Evolutionary conservation across 495 filamentous ascomycete species (phyloP), one percentile per base, ranked within the genome.

Genomic region (Durotheca rogersii): DNA sequence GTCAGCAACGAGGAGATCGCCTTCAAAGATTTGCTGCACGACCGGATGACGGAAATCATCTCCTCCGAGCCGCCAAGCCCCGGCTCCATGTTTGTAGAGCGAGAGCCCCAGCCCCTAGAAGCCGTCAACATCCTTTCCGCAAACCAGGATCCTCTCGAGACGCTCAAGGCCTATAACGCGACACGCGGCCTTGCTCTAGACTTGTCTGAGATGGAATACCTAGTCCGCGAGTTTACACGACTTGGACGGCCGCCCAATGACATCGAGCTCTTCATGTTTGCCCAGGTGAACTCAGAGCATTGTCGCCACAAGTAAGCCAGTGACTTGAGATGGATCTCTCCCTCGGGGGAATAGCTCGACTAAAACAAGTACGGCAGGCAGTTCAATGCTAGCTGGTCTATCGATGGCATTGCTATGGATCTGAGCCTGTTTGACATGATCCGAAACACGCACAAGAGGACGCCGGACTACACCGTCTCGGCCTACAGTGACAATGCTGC

Each of bases 181-280:
- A 72, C 79, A 18, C 77, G 89, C 20, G 93, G 93, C 11, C 75
- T 98, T 42, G 90, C 90, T 3, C 74, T 98, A 36, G 93, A 97
- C 66, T 74, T 83, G 14, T 85, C 84, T 0, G 91, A 97, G 63
- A 91, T 96, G 57, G 84, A 96, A n/a, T 96, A 97, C 63, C 75
- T 97, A 20, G 85, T 93, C 7, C 81, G 89, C 27, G 87, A 84
- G 21, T 96, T 93, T 68, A 83, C 81, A 19, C 74, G 86, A 33
- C 78, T 89, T 16, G 85, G 85, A 10, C 76, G 81, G 78, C 62
- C 84, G 68, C 91, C 90, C 0, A 85, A 85, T 34, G 93, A 98
- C 69, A 86, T 96, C 41, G 93, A 98, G 71, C 78, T 97, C 10
- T 97, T 95, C 77, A 97, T 97, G 94, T 98, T 97, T 67, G 92